Percentiles rank a stretch among this genome's conserved stretches.
These are phyloP conservation scores for Candida khao-thaluensis DNA, from an alignment of 805 yeast genomes.

Conservation along the genomic window DNA sequence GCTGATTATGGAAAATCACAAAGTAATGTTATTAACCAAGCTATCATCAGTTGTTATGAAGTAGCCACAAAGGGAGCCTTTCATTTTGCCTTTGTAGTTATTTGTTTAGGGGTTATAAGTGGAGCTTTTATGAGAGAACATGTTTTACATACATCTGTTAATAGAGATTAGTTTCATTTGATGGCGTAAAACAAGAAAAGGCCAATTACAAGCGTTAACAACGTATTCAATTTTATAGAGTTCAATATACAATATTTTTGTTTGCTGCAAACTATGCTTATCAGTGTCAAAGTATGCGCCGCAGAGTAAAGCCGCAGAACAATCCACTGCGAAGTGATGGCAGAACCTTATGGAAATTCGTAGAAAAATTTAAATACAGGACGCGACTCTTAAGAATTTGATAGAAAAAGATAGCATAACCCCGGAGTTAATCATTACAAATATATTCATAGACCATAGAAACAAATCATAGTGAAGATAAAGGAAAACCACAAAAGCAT, in stretches of 20 bases:
- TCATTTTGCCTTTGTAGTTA: conserved; percentile 42
- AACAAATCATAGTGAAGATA: no score
- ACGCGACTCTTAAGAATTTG: not conserved
- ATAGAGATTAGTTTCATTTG: conserved; percentile 34
- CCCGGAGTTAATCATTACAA: not conserved
- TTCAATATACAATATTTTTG: no score
- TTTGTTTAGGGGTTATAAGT: conserved; percentile 40
- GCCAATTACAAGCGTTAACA: no score
- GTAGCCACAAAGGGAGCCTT: conserved; percentile 55
- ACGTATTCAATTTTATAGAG: no score
- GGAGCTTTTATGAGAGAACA: conserved; percentile 57
- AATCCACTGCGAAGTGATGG: no score
- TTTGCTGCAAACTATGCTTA: no score
- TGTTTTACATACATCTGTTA: conserved; percentile 51
- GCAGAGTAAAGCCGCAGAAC: no score
- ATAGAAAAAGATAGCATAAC: not conserved
- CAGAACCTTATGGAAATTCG: conserved; percentile 1
- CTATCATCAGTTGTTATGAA: conserved; percentile 45
- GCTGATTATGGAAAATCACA: conserved; percentile 49
- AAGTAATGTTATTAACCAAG: conserved; percentile 30
- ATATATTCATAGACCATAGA: no score
- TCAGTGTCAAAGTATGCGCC: no score
- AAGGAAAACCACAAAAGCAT: not conserved
- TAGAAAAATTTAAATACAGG: not conserved
- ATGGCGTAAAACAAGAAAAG: no score